These are phyloP conservation scores for Fragilaria radians DNA, from an alignment of 108 stramenopile species.

Conservation along the genomic window DNA sequence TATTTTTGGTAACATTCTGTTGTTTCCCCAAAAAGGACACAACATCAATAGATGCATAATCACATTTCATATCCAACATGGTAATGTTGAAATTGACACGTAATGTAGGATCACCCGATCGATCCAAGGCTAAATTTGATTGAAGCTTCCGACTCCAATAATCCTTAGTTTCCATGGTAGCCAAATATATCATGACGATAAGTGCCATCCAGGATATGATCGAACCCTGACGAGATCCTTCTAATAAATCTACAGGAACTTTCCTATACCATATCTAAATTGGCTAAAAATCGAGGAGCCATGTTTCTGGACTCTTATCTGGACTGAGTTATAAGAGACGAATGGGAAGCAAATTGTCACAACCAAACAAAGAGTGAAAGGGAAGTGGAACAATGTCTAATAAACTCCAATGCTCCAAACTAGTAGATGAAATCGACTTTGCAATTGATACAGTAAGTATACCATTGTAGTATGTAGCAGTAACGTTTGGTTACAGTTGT, in stretches of 20 bases:
- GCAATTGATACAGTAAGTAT: no score
- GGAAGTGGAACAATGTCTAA: no score
- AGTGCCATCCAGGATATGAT: conserved; percentile 56
- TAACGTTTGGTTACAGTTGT: no score
- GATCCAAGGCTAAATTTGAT: conserved; percentile 72
- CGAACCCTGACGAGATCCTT: conserved; percentile 65
- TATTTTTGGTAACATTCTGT: conserved; percentile 86
- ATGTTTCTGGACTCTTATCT: no score
- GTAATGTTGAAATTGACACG: conserved; percentile 92
- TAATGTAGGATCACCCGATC: conserved; percentile 39
- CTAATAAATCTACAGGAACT: conserved; percentile 77
- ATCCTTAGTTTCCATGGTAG: conserved; percentile 79
- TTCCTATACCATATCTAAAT: conserved; percentile 86
- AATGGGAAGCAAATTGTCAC: no score
- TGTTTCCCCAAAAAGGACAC: conserved; percentile 73
- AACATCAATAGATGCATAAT: conserved; percentile 81
- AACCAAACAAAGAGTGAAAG: no score
- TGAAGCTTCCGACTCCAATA: conserved; percentile 58
- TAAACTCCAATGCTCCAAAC: no score
- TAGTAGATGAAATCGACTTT: no score
- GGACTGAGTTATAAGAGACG: no score
- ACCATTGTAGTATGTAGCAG: no score
- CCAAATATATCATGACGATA: conserved; percentile 57
- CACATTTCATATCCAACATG: conserved; percentile 86
- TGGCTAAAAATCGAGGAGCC: conserved; percentile 21